phyloP scores from a whole-genome alignment of 202 grass and related monocot species.

The Saccharum hybrid region DNA sequence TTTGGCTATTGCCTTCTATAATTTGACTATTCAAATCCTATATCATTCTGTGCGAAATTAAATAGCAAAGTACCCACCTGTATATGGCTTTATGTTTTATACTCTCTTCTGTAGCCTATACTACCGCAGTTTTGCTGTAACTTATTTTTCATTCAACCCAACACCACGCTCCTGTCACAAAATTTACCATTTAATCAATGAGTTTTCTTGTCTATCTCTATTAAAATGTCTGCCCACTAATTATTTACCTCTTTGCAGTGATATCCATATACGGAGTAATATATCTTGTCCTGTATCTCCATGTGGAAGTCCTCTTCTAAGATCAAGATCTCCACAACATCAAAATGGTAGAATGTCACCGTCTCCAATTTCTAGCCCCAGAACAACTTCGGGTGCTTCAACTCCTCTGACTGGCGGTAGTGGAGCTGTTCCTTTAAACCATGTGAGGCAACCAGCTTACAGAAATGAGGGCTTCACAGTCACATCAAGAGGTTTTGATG shows the following conservation, averaged over 20 bases:
- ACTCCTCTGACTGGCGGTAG: slow-evolving; percentile 79
- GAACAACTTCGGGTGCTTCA: slow-evolving; percentile 85
- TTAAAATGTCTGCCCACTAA: slow-evolving; percentile 35
- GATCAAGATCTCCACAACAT: slow-evolving; percentile 80
- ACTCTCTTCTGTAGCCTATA: slow-evolving; percentile 24
- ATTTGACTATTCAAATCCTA: not conserved
- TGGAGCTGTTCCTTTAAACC: slow-evolving; percentile 79
- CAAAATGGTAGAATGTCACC: slow-evolving; percentile 83
- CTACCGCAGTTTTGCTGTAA: slow-evolving; percentile 14
- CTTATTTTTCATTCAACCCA: slow-evolving; percentile 29
- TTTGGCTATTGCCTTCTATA: slow-evolving; percentile 16
- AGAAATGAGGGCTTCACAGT: slow-evolving; percentile 57
- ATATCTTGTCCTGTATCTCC: slow-evolving; percentile 98
- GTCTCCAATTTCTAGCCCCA: slow-evolving; percentile 93
- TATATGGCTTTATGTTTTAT: slow-evolving; percentile 19
- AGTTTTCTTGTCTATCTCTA: slow-evolving; percentile 34
- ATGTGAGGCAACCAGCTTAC: slow-evolving; percentile 59
- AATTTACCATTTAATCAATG: not conserved
- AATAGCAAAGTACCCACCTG: not conserved
- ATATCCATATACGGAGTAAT: slow-evolving; percentile 71
- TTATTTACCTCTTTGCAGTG: slow-evolving; percentile 58
- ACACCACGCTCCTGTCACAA: slow-evolving; percentile 21
- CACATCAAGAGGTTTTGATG: slow-evolving; percentile 54
- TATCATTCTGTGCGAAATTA: slow-evolving; percentile 22
- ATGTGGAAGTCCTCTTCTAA: slow-evolving; percentile 81